A percentile compares a stretch with the other conserved stretches of the same genome.
phyloP scores from a whole-genome alignment of 2,329 filamentous ascomycete genomes.

The Coleophoma cylindrospora region DNA sequence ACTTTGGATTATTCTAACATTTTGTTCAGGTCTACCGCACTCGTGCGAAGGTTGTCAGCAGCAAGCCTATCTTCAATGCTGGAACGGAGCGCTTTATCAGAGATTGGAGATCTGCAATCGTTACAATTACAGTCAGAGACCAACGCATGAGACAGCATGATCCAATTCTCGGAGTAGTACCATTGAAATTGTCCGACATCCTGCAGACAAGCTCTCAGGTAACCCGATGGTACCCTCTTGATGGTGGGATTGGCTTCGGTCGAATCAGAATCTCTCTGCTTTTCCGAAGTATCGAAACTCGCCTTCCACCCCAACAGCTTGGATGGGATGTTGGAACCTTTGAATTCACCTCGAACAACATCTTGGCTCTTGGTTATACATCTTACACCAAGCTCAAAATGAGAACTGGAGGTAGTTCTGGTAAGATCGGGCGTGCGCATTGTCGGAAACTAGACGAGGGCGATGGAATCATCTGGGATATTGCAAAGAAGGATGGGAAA shows the following conservation, averaged over 20 bases:
- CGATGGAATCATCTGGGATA: constrained; percentile 55
- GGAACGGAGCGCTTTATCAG: constrained; percentile 90
- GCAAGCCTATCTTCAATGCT: constrained; percentile 95
- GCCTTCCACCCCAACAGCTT: constrained; percentile 76
- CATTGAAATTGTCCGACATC: constrained; percentile 82
- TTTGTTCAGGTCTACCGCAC: constrained; percentile 70
- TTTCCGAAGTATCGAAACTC: constrained; percentile 84
- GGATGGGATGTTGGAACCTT: constrained; percentile 97
- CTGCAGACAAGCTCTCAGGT: constrained; percentile 77
- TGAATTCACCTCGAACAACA: constrained; percentile 70
- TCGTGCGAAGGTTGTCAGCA: constrained; percentile 88
- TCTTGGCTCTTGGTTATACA: constrained; percentile 60
- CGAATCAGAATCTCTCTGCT: constrained; percentile 83
- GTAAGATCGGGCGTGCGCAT: constrained; percentile 58
- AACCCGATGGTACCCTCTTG: constrained; percentile 92
- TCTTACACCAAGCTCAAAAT: constrained; percentile 68
- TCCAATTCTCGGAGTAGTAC: constrained; percentile 87
- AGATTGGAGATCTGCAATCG: constrained; percentile 84
- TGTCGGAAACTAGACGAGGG: constrained; percentile 56
- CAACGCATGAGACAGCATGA: constrained; percentile 88
- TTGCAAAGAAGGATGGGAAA: constrained; percentile 43
- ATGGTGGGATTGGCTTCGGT: constrained; percentile 89
- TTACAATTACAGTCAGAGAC: constrained; percentile 86
- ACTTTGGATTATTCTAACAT: not conserved
- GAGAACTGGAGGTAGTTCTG: constrained; percentile 79